phyloP scores from a whole-genome alignment of 352 stramenopile species.

The Phytophthora macrochlamydospora region DNA sequence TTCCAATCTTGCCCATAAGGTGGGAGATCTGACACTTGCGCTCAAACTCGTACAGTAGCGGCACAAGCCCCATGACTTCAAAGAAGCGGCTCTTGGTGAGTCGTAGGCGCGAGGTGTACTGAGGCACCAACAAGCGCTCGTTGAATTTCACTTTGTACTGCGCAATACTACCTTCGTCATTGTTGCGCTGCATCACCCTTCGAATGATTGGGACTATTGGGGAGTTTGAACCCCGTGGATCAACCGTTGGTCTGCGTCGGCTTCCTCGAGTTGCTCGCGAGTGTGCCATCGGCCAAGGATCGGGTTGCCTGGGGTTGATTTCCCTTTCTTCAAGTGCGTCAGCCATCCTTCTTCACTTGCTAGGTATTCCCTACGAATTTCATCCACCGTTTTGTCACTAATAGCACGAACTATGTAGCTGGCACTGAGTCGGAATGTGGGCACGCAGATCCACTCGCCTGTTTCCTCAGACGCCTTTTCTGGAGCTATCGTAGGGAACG shows the following conservation, averaged over 20 bases:
- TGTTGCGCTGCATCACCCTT: constrained; percentile 80
- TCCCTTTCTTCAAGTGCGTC: constrained; percentile 62
- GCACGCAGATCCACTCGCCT: constrained; percentile 77
- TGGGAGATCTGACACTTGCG: constrained; percentile 88
- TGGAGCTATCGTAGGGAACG: constrained; percentile 34
- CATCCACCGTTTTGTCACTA: constrained; percentile 44
- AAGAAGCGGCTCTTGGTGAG: constrained; percentile 78
- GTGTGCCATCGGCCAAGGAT: constrained; percentile 83
- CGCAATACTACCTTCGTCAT: constrained; percentile 62
- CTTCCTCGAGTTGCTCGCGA: constrained; percentile 60
- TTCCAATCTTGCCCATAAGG: constrained; percentile 80
- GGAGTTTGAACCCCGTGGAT: constrained; percentile 77
- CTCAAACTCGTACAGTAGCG: constrained; percentile 88
- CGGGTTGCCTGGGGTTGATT: constrained; percentile 71
- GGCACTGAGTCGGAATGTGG: constrained; percentile 68
- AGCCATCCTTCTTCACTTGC: constrained; percentile 53
- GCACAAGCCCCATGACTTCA: constrained; percentile 82
- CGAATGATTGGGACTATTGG: constrained; percentile 84
- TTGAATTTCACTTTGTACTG: constrained; percentile 71
- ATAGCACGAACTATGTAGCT: constrained; percentile 68
- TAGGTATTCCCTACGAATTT: constrained; percentile 55
- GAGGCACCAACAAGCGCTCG: constrained; percentile 74
- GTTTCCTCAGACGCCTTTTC: constrained; percentile 20
- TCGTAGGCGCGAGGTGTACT: constrained; percentile 69
- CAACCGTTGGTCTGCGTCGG: constrained; percentile 60